Percentiles rank a stretch among this genome's conserved stretches.
Evolutionary conservation across 2,329 filamentous ascomycete genomes (phyloP).

Genomic region (Alternaria sp.): DNA sequence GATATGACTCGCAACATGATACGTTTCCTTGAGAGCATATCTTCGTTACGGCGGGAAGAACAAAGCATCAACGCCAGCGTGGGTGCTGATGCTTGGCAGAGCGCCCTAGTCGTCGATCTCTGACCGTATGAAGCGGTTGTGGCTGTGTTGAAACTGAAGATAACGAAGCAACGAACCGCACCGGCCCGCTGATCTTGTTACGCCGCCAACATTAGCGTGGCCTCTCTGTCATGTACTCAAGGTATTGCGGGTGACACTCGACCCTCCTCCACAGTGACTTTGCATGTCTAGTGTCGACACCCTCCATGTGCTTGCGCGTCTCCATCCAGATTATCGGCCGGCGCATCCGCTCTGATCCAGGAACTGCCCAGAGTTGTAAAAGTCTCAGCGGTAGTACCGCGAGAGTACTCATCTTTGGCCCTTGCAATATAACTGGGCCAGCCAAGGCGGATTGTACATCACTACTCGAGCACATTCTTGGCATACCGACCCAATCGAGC

Average conservation of each 20-base stretch:
- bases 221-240: constrained; percentile 4
- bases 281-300: background rate
- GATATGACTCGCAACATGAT: background rate
- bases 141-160: constrained; percentile 38
- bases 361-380: constrained; percentile 30
- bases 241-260: constrained; percentile 2
- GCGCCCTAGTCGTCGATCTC: constrained; percentile 19
- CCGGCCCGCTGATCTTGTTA: constrained; percentile 20
- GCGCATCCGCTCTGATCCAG: constrained; percentile 16
- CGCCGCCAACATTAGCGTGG: constrained; percentile 20
- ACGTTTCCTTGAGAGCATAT: background rate
- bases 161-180: constrained; percentile 31
- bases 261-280: constrained; percentile 13
- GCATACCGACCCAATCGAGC: constrained; percentile 31
- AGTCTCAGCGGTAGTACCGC: constrained; percentile 35
- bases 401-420: constrained; percentile 26
- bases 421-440: constrained; percentile 28
- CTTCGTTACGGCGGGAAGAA: constrained; percentile 12
- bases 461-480: constrained; percentile 24
- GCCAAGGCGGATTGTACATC: constrained; percentile 37
- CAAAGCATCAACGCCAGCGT: constrained; percentile 14
- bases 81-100: constrained; percentile 19
- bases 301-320: constrained; percentile 1
- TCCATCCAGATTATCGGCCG: constrained; percentile 7
- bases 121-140: constrained; percentile 25